Evolutionary conservation across 495 filamentous ascomycete genomes (phyloP).

Genomic region (Talaromyces liani): DNA sequence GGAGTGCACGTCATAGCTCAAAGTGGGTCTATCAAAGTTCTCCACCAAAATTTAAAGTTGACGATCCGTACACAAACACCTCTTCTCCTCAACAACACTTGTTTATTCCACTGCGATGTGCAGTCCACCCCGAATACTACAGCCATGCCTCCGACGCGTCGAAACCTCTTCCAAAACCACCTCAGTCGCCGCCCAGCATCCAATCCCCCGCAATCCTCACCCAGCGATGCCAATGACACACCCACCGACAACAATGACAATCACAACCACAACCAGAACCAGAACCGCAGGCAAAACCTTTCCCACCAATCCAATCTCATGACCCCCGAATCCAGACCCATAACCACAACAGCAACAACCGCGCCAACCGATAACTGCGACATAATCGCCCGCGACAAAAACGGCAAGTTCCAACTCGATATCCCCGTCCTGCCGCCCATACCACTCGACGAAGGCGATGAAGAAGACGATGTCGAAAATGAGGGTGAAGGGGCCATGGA

Average conservation of each 20-base stretch:
- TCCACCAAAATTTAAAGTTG: not conserved
- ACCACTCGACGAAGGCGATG: conserved; percentile 44
- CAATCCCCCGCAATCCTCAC: conserved; percentile 20
- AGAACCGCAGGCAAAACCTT: not conserved
- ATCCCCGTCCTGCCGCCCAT: conserved; percentile 50
- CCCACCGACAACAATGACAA: not conserved
- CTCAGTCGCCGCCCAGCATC: conserved; percentile 61
- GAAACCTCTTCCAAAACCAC: conserved; percentile 68
- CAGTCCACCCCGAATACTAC: not conserved
- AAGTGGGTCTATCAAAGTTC: not conserved
- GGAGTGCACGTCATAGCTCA: not conserved
- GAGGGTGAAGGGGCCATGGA: not conserved
- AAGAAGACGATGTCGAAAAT: conserved; percentile 30
- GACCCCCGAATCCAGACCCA: conserved; percentile 32
- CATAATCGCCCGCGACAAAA: conserved; percentile 68
- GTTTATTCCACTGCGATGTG: not conserved
- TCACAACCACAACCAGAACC: conserved; percentile 21
- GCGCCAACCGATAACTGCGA: conserved; percentile 45
- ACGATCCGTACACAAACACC: not conserved
- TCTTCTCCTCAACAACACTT: not conserved
- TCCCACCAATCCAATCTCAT: not conserved
- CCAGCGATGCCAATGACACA: conserved; percentile 19
- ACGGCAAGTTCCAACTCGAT: conserved; percentile 67
- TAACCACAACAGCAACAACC: conserved; percentile 25
- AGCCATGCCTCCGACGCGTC: conserved; percentile 31